Evolutionary conservation across 2,329 filamentous ascomycete genomes (phyloP), one percentile per base, ranked within the genome.

Genomic region (Aaosphaeria pasadenensis): DNA sequence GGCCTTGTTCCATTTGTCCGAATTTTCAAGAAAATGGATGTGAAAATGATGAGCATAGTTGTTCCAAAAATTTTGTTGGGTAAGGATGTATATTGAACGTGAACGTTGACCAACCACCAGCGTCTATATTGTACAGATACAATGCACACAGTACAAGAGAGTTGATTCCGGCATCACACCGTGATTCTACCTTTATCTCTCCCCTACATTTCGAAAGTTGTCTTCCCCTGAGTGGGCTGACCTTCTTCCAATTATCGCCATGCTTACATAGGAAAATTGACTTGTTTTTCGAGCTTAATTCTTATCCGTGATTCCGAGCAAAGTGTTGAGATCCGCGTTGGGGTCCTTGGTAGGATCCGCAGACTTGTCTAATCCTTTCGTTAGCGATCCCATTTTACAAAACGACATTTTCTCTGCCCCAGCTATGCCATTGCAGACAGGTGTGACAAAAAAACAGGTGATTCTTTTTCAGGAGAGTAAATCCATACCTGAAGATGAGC

Each of bases 311-410:
- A 69, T 68, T 33, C 67, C 67, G 50, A 69, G 62, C 43, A 70
- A 39, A 11, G 88, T 85, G 79, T 97, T 92, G 62, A 97, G 80
- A 71, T 99, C 91, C 77, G 97, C 97, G 68, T 91, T 89, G 68
- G 91, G 85, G 77, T 94, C 85, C 68, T 86, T 83, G 52, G 75
- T 97, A 86, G 9, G 7, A n/a, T 36, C 33, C 7, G 33, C 33
- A 36, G 7, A 36, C 33, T 36, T n/a, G 17, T 24, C 17, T 24
- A 3, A 24, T 24, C 17, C 17, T 24, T 24, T 24, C 17, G 17
- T 24, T 24, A 24, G 17, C 17, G 17, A 24, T 24, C 33, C 33
- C 2, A 2, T 36, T n/a, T 3, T n/a, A 9, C 33, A 36, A 36
- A 36, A 36, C 7, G 9, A 36, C n/a, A 4, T 36, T 9, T 36